Conservation (phyloP, 306 rosid genomes). For the Albizia julibrissin region DNA sequence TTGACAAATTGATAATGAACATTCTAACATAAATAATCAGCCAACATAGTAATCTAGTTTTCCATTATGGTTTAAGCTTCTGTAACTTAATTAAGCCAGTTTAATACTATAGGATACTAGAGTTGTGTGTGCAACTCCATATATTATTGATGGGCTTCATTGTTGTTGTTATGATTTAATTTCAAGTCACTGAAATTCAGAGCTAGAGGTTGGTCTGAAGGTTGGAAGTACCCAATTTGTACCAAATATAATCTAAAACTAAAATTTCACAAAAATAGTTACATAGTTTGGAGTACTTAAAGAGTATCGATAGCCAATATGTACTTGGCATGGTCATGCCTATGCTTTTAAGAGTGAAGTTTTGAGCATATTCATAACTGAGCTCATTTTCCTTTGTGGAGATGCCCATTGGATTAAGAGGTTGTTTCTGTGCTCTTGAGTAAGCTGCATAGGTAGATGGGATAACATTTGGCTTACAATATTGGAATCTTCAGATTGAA, state of each 20-base stretch:
- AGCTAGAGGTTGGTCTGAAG: not conserved
- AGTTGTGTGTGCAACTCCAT: not conserved
- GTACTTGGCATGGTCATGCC: not conserved
- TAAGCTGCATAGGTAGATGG: constrained; percentile 3
- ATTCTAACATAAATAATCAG: not conserved
- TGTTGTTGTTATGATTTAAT: not conserved
- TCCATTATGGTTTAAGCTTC: not conserved
- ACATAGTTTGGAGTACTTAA: not conserved
- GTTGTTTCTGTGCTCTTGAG: constrained; percentile 13
- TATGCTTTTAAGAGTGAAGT: not conserved
- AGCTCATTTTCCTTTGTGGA: constrained; percentile 9
- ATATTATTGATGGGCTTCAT: not conserved
- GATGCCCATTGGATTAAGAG: not conserved
- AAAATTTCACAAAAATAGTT: not conserved
- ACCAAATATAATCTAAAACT: not conserved
- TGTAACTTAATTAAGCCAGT: not conserved
- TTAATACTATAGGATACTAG: not conserved
- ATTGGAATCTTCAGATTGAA: constrained; percentile 3
- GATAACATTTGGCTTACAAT: not conserved
- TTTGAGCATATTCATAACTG: not conserved
- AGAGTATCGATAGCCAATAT: not conserved
- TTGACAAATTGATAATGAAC: not conserved
- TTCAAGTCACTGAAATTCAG: not conserved
- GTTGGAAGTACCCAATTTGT: not conserved
- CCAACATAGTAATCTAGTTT: not conserved